A percentile compares a stretch with the other conserved stretches of the same genome.
phyloP scores from a whole-genome alignment of 495 filamentous ascomycete species.

The Penicillium malachiteum region DNA sequence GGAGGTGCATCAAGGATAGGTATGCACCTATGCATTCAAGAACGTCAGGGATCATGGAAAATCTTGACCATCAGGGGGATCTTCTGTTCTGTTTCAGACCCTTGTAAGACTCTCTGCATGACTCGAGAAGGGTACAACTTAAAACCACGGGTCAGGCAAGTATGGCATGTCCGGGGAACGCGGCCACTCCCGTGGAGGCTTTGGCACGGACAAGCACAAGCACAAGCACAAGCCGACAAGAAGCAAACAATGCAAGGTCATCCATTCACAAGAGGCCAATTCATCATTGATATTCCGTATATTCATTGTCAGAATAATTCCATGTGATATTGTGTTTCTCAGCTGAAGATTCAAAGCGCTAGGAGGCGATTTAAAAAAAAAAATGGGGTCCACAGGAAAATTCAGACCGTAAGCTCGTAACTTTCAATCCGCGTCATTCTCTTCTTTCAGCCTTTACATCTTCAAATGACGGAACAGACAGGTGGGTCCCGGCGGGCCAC shows the following conservation, averaged over 20 bases:
- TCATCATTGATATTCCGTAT: not conserved
- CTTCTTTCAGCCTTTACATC: not conserved
- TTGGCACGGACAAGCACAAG: not conserved
- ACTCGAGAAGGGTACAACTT: not conserved
- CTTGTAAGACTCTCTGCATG: not conserved
- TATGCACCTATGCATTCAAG: not conserved
- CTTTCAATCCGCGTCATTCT: conserved; percentile 8
- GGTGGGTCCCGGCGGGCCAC: conserved; percentile 10
- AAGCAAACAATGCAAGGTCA: not conserved
- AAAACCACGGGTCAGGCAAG: conserved; percentile 16
- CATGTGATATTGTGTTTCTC: not conserved
- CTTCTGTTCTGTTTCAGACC: not conserved
- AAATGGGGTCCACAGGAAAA: not conserved
- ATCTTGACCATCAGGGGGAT: not conserved
- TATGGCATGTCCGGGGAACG: conserved; percentile 4
- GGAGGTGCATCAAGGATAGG: not conserved
- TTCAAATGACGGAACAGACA: conserved; percentile 17
- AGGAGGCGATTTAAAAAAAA: not conserved
- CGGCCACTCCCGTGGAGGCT: conserved; percentile 18
- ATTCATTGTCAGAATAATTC: too few relatives aligned
- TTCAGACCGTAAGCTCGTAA: not conserved
- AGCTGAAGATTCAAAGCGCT: not conserved
- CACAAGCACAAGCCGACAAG: not conserved
- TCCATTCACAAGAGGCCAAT: not conserved
- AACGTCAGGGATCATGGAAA: not conserved